A percentile compares a stretch with the other conserved stretches of the same genome.
Evolutionary conservation across 1,139 yeast species (phyloP).

Genomic region (Geotrichum carabidarum): DNA sequence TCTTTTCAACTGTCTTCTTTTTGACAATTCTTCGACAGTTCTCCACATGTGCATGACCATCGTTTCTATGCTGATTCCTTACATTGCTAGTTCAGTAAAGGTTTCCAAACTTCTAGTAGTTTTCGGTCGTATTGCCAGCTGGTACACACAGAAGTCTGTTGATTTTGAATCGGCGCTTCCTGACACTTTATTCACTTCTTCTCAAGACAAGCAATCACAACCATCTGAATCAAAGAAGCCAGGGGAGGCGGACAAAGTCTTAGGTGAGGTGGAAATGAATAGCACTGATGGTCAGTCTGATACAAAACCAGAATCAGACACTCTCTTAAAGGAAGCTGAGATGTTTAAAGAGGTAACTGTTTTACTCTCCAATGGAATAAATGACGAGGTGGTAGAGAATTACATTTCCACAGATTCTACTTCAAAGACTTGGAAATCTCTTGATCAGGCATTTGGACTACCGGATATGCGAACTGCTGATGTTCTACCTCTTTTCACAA

Average conservation of each 20-base stretch:
- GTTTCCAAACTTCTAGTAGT: constrained; percentile 47
- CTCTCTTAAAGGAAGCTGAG: too few species aligned
- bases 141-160: constrained; percentile 30
- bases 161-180: constrained; percentile 1
- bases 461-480: constrained; percentile 27
- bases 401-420: neutral
- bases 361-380: neutral
- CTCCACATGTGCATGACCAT: constrained; percentile 44
- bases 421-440: constrained; percentile 35
- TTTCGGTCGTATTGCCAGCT: constrained; percentile 44
- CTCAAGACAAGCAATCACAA: neutral
- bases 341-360: too few species aligned
- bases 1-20: constrained; percentile 42
- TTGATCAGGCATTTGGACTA: constrained; percentile 25
- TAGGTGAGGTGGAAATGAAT: too few species aligned
- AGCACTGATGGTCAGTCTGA: neutral
- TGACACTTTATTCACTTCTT: neutral
- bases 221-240: neutral
- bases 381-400: neutral
- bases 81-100: constrained; percentile 37
- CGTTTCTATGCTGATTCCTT: constrained; percentile 54
- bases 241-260: neutral
- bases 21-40: constrained; percentile 45
- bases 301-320: neutral
- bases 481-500: constrained; percentile 40